Base-by-base conservation (phyloP, 202 grass and related monocot species). In the Carex arenaria region DNA sequence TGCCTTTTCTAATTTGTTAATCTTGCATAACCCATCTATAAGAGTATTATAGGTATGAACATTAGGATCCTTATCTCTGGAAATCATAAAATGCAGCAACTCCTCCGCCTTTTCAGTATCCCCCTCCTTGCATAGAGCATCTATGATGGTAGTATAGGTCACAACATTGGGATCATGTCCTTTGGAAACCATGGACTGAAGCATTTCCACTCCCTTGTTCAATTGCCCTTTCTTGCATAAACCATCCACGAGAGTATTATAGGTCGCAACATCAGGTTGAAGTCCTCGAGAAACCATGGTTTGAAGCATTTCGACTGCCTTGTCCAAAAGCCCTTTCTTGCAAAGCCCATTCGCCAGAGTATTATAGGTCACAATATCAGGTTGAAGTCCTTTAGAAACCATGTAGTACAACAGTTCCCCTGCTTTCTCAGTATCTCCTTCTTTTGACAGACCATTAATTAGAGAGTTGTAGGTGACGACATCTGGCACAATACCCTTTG, bases 401-500 rank as follows among this genome's bases (percentile, higher is more conserved):
- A 45, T 45, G 43, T 45, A 45, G 43, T 0, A 8, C 43, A 45
- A 10, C 8, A 45, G 1, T 45, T 45, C 8, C 8, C 2, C 7
- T 45, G 43, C 43, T 1, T 45, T 10, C 43, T 45, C 8, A 45
- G 43, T 45, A 2, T 45, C 43, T 45, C 43, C 9, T 45, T 45
- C 8, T 0, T 45, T 45, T 0, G 1, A 45, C 10, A 49, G 45
- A 2, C 45, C 45, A 49, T 49, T 12, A 49, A 11, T 82, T 10
- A 97, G 60, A 18, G 89, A 82, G 31, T 80, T 84, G 75, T 86
- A 97, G 0, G 86, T 84, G 74, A 87, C 84, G n/a, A 90, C 79
- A 74, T 92, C 64, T 7, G 91, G 73, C 30, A 34, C 66, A 79
- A 94, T 82, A 38, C 89, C 94, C 86, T 85, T 86, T 20, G 42